A percentile compares a stretch with the other conserved stretches of the same genome.
These are phyloP conservation scores for Plantago rigida DNA, from an alignment of 305 asterid genomes.

Conservation along the genomic window DNA sequence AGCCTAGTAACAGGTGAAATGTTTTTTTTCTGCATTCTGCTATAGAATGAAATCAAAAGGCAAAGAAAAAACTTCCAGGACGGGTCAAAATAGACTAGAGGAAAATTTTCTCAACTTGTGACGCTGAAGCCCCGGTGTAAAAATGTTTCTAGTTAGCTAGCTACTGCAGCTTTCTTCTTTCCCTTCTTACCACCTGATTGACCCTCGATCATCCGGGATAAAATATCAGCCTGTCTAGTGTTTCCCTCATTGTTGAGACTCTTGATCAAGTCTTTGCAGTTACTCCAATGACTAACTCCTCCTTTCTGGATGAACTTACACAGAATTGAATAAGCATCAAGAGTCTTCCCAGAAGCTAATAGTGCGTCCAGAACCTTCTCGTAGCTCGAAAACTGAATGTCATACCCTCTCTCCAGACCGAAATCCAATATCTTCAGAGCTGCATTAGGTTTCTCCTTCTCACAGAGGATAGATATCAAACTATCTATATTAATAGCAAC, in stretches of 20 bases:
- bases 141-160: slow-evolving; percentile 19
- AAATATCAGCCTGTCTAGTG: slow-evolving; percentile 75
- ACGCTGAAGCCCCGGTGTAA: slow-evolving; percentile 1
- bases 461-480: slow-evolving; percentile 52
- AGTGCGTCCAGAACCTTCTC: slow-evolving; percentile 84
- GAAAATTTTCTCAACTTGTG: slow-evolving; percentile 28
- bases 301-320: slow-evolving; percentile 71
- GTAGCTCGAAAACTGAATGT: slow-evolving; percentile 42
- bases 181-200: slow-evolving; percentile 42
- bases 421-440: slow-evolving; percentile 67
- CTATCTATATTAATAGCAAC: slow-evolving; percentile 52
- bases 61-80: background rate
- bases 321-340: slow-evolving; percentile 70
- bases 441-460: slow-evolving; percentile 62
- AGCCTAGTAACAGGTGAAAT: background rate
- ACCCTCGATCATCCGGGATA: slow-evolving; percentile 56
- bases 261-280: slow-evolving; percentile 68
- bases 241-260: slow-evolving; percentile 67
- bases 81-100: background rate
- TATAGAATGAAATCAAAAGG: background rate
- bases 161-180: slow-evolving; percentile 36
- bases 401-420: slow-evolving; percentile 51
- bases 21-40: slow-evolving; percentile 1
- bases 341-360: slow-evolving; percentile 67
- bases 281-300: slow-evolving; percentile 48